Evolutionary conservation across 2,329 filamentous ascomycete species (phyloP).

Genomic region (Diaporthe citri): DNA sequence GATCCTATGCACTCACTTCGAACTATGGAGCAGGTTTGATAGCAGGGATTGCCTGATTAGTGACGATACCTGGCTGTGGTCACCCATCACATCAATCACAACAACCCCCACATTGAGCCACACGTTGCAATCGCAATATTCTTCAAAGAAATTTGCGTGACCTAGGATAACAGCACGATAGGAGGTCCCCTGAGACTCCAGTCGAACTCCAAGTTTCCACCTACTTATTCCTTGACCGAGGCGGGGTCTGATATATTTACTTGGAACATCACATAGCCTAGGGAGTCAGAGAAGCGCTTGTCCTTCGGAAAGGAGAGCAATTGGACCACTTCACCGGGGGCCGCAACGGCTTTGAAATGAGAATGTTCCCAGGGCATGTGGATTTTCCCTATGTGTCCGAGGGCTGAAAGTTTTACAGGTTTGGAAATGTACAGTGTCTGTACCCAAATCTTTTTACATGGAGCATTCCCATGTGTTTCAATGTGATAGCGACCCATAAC

Average conservation of each 20-base stretch:
- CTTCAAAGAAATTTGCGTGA: not conserved
- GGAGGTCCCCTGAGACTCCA: rapidly evolving
- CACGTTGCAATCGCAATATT: not conserved
- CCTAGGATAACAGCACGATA: not conserved
- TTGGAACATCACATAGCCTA: not conserved
- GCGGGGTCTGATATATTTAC: rapidly evolving
- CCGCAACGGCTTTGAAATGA: too few relatives aligned
- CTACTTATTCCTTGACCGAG: not conserved
- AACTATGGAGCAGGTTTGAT: too few relatives aligned
- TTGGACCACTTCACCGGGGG: not conserved
- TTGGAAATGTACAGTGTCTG: too few relatives aligned
- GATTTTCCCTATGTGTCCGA: not conserved
- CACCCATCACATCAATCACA: not conserved
- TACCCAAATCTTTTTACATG: not conserved
- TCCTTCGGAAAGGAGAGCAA: not conserved
- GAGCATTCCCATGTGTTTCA: not conserved
- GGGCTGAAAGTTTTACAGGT: rapidly evolving
- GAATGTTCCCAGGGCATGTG: not conserved
- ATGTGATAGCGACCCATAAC: not conserved
- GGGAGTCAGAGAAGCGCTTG: rapidly evolving
- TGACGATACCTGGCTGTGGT: too few relatives aligned
- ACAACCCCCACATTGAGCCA: not conserved
- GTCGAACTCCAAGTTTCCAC: rapidly evolving
- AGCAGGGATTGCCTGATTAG: too few relatives aligned
- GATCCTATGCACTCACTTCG: too few relatives aligned